These are phyloP conservation scores for Pharus latifolius DNA, from an alignment of 176 grass and related monocot species.

Conservation along the genomic window DNA sequence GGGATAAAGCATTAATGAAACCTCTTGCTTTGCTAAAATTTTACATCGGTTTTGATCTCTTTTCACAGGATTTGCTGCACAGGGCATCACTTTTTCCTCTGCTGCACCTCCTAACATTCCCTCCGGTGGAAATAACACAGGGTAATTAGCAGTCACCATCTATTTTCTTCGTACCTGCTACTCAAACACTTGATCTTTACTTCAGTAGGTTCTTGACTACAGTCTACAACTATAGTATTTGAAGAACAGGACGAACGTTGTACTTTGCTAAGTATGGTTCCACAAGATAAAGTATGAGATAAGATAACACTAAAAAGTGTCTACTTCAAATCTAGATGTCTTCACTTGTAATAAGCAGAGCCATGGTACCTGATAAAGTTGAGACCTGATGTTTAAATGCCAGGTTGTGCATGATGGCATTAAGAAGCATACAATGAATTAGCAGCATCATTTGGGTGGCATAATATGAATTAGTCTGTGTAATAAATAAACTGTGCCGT, in stretches of 20 bases:
- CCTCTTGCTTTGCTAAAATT: neutral
- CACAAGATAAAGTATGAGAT: too few species aligned
- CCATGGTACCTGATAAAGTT: too few species aligned
- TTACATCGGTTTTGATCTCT: neutral
- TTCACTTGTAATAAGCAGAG: too few species aligned
- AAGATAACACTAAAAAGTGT: too few species aligned
- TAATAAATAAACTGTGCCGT: neutral
- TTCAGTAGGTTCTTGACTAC: neutral
- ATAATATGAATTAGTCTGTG: neutral
- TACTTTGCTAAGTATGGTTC: too few species aligned
- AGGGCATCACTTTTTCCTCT: constrained; percentile 41
- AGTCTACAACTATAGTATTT: neutral
- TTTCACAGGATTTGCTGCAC: constrained; percentile 38
- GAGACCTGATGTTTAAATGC: neutral
- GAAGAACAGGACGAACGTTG: neutral
- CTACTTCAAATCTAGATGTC: too few species aligned
- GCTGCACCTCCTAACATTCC: constrained; percentile 14
- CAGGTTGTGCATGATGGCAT: neutral
- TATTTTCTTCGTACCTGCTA: neutral
- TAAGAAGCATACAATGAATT: neutral
- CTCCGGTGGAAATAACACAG: constrained; percentile 26
- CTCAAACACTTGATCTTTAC: neutral
- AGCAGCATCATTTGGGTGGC: neutral
- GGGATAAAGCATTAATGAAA: neutral
- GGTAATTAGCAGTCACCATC: constrained; percentile 28